Base-by-base conservation (phyloP, 768 basidiomycete genomes). In the Trametes punicea region DNA sequence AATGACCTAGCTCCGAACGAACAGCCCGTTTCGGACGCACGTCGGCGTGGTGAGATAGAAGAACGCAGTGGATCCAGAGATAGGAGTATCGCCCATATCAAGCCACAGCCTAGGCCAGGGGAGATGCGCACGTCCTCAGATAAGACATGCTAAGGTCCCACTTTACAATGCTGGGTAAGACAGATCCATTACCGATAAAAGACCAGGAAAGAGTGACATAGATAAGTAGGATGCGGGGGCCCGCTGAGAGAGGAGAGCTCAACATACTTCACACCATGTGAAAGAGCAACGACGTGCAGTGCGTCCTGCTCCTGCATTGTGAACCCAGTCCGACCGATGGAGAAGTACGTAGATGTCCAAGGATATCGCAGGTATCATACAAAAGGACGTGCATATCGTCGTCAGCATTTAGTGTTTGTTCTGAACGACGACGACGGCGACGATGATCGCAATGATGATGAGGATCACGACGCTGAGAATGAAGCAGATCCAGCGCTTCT, bases 401-500 rank as follows among this genome's bases (percentile, higher is more conserved):
- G 34, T 36, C 44, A 18, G 49, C 44, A 63, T 63, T 42, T 77
- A 77, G 49, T 72, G 69, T 41, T 67, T 73, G 62, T 77, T 74
- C 46, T 76, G 67, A 26, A 74, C 71, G 25, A 87, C 78, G 29
- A 84, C 76, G 5, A 80, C 84, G 25, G 81, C 74, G 27, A 90
- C 75, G 48, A 88, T 77, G 41, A 80, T 85, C 41, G 83, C 75
- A 45, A 90, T 80, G 60, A 85, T 81, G 56, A 87, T 75, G 51
- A 93, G 65, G 55, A 91, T 66, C 53, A 81, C 64, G 61, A 94
- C 65, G 53, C 72, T 67, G 57, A 93, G 83, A 73, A 83, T 68
- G 79, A 96, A 96, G 75, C 95, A 98, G 69, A 96, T 95, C 93
- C 94, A 97, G 65, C 94, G 85, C 81, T 96, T 98, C 73, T 87